Base-by-base conservation (phyloP, 164 flowering plant species). In the Houttuynia cordata region DNA sequence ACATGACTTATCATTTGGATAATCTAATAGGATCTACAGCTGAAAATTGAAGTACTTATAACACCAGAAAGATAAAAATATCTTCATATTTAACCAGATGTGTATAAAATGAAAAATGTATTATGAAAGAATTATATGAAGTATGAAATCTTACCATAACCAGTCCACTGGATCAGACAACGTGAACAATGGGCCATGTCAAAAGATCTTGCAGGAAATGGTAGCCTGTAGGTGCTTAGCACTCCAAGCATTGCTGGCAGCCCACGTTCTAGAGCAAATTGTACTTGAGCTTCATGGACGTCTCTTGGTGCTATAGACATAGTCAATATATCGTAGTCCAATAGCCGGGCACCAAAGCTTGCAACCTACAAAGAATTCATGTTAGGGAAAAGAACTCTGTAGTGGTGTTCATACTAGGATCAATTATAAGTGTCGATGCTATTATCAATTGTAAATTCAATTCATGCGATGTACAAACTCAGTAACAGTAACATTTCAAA, bases 281-380 rank as follows among this genome's bases (percentile, higher is more conserved):
- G 83, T 7, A 83, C 83, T 74, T 83, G 87, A 65, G 84, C 77
- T 70, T 78, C 80, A 63, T 84, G 86, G 53, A 56, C 63, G 66
- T 85, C 91, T 68, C 78, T 71, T 64, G 91, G 91, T 24, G 87
- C 91, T 59, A 83, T 40, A 3, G 91, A 85, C 83, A 82, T 76
- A 53, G 91, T 82, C 69, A 85, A 64, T 39, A 85, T 83, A 59
- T 76, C 68, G 40, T 62, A 71, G 50, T 79, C 80, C 73, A 78
- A 53, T 25, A 85, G 65, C 60, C 64, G 53, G 1, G 81, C 87
- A 47, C 87, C 87, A 66, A 74, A 85, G 70, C 86, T 83, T 40
- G 84, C 91, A 63, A 85, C 91, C 91, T 84, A 58, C 37, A 30
- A 39, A 64, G 51, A 52, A 14, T 14, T 13, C 40, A 57, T 47